Conservation (phyloP, 1,284 basidiomycete species). For the Calocybe gambosa region DNA sequence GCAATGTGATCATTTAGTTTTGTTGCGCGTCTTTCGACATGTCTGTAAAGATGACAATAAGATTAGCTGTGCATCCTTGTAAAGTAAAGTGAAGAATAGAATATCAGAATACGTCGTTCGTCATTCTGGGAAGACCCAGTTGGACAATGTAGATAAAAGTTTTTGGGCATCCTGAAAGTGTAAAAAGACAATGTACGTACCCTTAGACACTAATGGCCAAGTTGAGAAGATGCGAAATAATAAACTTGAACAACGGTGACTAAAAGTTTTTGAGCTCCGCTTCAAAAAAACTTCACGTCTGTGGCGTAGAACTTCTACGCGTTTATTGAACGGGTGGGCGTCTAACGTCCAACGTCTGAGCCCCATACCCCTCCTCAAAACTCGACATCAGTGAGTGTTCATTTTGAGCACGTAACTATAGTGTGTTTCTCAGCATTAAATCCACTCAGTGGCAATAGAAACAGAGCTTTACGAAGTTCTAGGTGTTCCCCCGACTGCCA, state of each 20-base stretch:
- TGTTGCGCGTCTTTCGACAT: constrained; percentile 3
- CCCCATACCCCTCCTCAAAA: neutral
- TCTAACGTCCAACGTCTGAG: no score
- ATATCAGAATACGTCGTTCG: constrained; percentile 35
- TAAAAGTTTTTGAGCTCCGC: constrained; percentile 22
- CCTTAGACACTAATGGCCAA: neutral
- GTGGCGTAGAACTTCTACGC: constrained; percentile 15
- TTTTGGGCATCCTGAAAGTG: constrained; percentile 36
- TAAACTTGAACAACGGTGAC: neutral
- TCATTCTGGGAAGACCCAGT: constrained; percentile 41
- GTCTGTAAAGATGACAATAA: constrained; percentile 10
- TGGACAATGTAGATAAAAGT: constrained; percentile 88
- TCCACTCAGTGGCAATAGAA: constrained; percentile 58
- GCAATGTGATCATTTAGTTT: constrained; percentile 9
- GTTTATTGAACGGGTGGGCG: constrained; percentile 1
- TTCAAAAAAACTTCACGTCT: constrained; percentile 20
- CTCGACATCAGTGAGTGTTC: constrained; percentile 7
- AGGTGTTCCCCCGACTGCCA: constrained; percentile 63
- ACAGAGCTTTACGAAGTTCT: constrained; percentile 78
- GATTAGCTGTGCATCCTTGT: constrained; percentile 8
- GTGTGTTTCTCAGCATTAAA: neutral
- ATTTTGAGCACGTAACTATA: neutral
- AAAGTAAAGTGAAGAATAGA: constrained; percentile 7
- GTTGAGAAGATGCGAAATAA: neutral
- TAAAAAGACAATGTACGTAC: constrained; percentile 9